Evolutionary conservation across 108 stramenopile genomes (phyloP), one percentile per base, ranked within the genome.

Genomic region (Skeletonema menzelii): DNA sequence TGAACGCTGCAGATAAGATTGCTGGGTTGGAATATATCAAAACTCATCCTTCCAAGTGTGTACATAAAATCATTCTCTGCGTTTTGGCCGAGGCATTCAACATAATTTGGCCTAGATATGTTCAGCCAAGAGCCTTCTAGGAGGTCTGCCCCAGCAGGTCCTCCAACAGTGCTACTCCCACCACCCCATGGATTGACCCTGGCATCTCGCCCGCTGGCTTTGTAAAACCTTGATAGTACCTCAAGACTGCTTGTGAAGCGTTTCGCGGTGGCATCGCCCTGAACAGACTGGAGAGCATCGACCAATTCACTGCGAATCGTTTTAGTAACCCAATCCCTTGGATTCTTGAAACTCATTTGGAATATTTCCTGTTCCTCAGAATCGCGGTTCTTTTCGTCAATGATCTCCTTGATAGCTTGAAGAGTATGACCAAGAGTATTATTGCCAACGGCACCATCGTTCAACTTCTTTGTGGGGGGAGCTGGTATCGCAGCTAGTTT

Each of bases 101-200:
- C 83, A 70, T 82, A 94, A 63, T 84, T 85, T 7, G 93, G 89
- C 62, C 88, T 86, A 40, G 90, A 88, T 47, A 94, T 85, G 22
- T 87, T 88, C 17, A 94, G 46, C 93, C 93, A 94, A 59, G 66
- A 79, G n/a, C 93, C 93, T 37, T 90, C 80, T 5, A 84, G 56
- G 44, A 81, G 70, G 56, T 81, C 80, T 12, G 64, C 65, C 14
- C 63, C 38, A 3, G 68, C 44, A 22, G 80, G 80, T 14, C 80
- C 80, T 38, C 80, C 80, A 57, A 67, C 49, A 13, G 67, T 71
- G 20, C 38, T 30, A 27, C 30, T 35, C 28, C 78, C 42, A 27
- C 58, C 79, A 47, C 44, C 28, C 80, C 80, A 81, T 8, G 80
- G 80, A 61, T 70, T 81, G 20, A 65, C 80, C 37, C 80, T 64